A percentile compares a stretch with the other conserved stretches of the same genome.
These are phyloP conservation scores for Suillus subaureus DNA, from an alignment of 768 basidiomycete genomes.

Conservation along the genomic window DNA sequence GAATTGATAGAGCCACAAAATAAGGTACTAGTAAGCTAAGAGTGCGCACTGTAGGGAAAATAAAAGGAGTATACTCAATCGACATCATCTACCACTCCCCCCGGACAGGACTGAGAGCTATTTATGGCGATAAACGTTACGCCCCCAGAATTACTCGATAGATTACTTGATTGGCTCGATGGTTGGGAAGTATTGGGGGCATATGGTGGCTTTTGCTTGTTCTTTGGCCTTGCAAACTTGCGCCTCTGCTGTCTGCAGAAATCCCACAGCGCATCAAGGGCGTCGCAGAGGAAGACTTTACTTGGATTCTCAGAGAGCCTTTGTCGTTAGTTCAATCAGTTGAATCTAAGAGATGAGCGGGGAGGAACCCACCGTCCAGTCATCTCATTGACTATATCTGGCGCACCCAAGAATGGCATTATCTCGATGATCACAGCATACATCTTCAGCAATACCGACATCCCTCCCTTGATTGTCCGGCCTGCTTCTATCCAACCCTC, in stretches of 20 bases:
- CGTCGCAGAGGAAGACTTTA: slow-evolving; percentile 54
- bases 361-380: slow-evolving; percentile 42
- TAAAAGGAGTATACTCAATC: slow-evolving; percentile 24
- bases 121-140: slow-evolving; percentile 14
- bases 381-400: slow-evolving; percentile 62
- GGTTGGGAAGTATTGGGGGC: background rate
- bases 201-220: background rate
- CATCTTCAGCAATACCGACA: slow-evolving; percentile 38
- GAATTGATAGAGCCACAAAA: background rate
- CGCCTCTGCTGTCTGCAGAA: slow-evolving; percentile 57
- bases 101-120: slow-evolving; percentile 4
- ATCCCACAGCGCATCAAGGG: slow-evolving; percentile 45
- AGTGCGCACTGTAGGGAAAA: slow-evolving; percentile 11
- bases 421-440: slow-evolving; percentile 47
- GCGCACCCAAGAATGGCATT: slow-evolving; percentile 59
- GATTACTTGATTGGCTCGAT: background rate
- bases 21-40: slow-evolving; percentile 19
- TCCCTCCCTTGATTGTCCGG: slow-evolving; percentile 40
- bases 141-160: slow-evolving; percentile 7
- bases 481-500: slow-evolving; percentile 56
- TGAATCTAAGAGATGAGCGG: background rate
- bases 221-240: slow-evolving; percentile 23
- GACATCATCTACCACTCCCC: slow-evolving; percentile 33
- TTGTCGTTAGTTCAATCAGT: slow-evolving; percentile 3
- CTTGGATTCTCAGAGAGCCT: slow-evolving; percentile 59